phyloP scores from a whole-genome alignment of 1,284 basidiomycete genomes.

The Takashimella tepidaria region DNA sequence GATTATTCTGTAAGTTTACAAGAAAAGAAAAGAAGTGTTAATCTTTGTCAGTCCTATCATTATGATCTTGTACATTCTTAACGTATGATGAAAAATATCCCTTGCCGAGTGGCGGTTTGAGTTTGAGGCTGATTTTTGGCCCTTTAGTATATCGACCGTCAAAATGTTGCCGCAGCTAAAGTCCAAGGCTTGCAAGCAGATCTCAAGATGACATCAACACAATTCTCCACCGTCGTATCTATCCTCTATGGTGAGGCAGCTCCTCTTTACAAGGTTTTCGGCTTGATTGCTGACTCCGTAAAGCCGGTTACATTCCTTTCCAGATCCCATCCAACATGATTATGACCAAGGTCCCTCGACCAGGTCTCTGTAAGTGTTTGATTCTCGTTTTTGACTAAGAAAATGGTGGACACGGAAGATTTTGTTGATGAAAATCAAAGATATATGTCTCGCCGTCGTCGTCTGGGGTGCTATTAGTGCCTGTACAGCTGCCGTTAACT shows the following conservation, averaged over 20 bases:
- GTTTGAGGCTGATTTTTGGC: too few species aligned
- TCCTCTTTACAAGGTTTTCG: too few species aligned
- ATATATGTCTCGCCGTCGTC: slow-evolving; percentile 23
- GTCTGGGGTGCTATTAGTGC: slow-evolving; percentile 40
- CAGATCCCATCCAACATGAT: slow-evolving; percentile 45
- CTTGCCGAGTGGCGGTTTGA: too few species aligned
- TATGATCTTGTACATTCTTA: too few species aligned
- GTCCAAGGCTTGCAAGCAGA: neutral
- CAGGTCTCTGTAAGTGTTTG: slow-evolving; percentile 29
- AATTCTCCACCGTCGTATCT: neutral
- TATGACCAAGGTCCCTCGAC: slow-evolving; percentile 25
- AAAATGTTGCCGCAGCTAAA: neutral
- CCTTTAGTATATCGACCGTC: neutral
- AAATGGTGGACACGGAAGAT: too few species aligned
- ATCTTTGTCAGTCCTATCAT: too few species aligned
- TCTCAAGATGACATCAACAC: neutral
- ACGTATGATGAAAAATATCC: too few species aligned
- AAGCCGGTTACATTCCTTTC: slow-evolving; percentile 7
- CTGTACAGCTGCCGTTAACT: slow-evolving; percentile 30
- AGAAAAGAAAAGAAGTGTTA: too few species aligned
- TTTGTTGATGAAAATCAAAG: slow-evolving; percentile 8
- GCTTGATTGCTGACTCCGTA: too few species aligned
- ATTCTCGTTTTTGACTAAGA: too few species aligned
- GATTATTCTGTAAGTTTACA: too few species aligned
- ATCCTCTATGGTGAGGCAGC: too few species aligned